phyloP scores from a whole-genome alignment of 805 yeast genomes.

The Teunomyces aglyptinius region DNA sequence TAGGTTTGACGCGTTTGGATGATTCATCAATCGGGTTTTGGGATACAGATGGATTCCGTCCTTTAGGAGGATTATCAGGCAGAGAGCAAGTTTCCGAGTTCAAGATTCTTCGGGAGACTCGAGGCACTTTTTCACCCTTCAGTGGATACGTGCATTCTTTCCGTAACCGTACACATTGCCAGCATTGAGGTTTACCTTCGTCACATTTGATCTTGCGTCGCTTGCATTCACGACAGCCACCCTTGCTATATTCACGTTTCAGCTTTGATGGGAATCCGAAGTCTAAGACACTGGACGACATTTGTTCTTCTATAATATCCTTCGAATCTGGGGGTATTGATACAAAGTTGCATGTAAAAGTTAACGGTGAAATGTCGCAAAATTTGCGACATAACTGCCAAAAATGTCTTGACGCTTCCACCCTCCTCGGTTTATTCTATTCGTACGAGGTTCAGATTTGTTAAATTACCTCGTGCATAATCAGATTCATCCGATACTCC shows the following conservation, averaged over 20 bases:
- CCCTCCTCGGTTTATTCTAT: background rate
- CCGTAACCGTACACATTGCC: slow-evolving; percentile 32
- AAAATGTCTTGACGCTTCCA: slow-evolving; percentile 5
- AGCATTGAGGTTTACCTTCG: slow-evolving; percentile 33
- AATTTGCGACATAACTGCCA: background rate
- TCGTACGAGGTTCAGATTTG: no score
- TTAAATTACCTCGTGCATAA: no score
- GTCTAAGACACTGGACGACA: slow-evolving; percentile 15
- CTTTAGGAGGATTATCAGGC: background rate
- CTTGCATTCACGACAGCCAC: slow-evolving; percentile 44
- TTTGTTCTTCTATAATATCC: slow-evolving; percentile 1
- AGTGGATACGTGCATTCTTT: slow-evolving; percentile 37
- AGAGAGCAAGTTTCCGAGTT: background rate
- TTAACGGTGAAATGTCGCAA: slow-evolving; percentile 1
- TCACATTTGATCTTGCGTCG: slow-evolving; percentile 43
- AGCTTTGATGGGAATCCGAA: slow-evolving; percentile 7
- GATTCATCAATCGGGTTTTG: background rate
- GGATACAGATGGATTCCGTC: background rate
- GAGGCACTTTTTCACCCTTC: slow-evolving; percentile 33
- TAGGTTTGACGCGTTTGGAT: background rate
- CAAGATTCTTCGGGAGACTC: slow-evolving; percentile 21
- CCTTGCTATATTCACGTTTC: slow-evolving; percentile 30
- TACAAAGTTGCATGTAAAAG: background rate
- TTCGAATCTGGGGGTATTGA: slow-evolving; percentile 1
- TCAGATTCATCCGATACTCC: no score